Percentiles rank a stretch among this genome's conserved stretches.
phyloP scores from a whole-genome alignment of 2,329 filamentous ascomycete species.

The Fusarium sambucinum region DNA sequence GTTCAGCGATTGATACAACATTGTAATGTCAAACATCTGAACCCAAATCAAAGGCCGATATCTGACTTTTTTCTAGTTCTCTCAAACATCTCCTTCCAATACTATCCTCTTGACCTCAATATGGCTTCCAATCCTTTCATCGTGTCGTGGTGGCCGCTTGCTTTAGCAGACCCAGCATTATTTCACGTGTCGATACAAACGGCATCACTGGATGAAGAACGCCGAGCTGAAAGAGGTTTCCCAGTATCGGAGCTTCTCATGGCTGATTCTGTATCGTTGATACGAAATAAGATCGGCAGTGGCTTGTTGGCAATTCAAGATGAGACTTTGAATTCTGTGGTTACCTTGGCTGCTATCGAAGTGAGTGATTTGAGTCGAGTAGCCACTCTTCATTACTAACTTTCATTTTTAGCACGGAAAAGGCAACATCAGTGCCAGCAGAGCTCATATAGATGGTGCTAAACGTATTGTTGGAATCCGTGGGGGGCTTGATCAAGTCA shows the following conservation, averaged over 20 bases:
- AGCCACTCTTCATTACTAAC: neutral
- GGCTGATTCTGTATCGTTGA: conserved; percentile 66
- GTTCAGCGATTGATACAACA: conserved; percentile 68
- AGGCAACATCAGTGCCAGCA: conserved; percentile 58
- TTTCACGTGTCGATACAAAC: conserved; percentile 72
- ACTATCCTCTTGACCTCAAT: conserved; percentile 68
- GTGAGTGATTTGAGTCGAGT: conserved; percentile 51
- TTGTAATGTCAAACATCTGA: conserved; percentile 56
- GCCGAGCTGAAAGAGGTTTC: conserved; percentile 65
- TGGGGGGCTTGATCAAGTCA: conserved; percentile 63
- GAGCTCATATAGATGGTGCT: conserved; percentile 63
- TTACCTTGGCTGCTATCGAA: conserved; percentile 69
- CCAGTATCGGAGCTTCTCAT: conserved; percentile 66
- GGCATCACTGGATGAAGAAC: conserved; percentile 67
- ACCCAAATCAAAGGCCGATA: neutral
- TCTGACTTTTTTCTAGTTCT: conserved; percentile 62
- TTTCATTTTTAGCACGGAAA: conserved; percentile 60
- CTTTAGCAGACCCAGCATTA: conserved; percentile 66
- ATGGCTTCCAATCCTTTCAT: conserved; percentile 68
- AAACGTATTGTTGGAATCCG: conserved; percentile 62
- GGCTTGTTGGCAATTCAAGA: conserved; percentile 62
- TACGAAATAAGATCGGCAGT: conserved; percentile 63
- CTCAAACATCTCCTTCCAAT: conserved; percentile 69
- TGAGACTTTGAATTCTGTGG: conserved; percentile 67
- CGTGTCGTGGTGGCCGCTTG: conserved; percentile 70